Conservation (phyloP, 2,329 filamentous ascomycete species). For the Fusarium heterosporum region DNA sequence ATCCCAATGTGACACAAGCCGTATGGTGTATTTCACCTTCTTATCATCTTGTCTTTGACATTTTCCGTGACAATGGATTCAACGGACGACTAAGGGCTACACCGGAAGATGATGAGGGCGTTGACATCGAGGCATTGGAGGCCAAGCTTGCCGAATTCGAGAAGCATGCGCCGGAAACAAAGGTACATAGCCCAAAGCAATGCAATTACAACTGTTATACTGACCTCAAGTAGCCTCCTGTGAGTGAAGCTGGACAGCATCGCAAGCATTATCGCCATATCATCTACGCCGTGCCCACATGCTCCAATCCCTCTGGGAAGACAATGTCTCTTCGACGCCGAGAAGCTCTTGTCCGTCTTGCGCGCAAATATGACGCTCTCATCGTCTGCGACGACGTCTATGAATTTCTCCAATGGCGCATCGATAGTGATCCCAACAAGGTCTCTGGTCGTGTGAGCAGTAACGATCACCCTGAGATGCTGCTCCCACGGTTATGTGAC, state of each 20-base stretch:
- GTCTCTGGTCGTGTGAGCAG: constrained; percentile 43
- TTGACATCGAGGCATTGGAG: constrained; percentile 71
- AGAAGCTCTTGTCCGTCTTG: constrained; percentile 77
- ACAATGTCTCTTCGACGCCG: constrained; percentile 80
- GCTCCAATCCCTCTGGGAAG: constrained; percentile 87
- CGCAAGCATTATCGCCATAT: constrained; percentile 87
- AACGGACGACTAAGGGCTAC: constrained; percentile 73
- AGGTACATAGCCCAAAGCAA: constrained; percentile 6
- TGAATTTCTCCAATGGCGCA: constrained; percentile 86
- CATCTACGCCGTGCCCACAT: constrained; percentile 89
- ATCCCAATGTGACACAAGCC: constrained; percentile 77
- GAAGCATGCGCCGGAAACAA: constrained; percentile 31
- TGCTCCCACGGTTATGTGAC: constrained; percentile 82
- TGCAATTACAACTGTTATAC: neutral
- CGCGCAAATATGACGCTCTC: constrained; percentile 83
- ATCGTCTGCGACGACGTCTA: constrained; percentile 93
- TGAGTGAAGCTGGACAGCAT: constrained; percentile 68
- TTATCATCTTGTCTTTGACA: constrained; percentile 86
- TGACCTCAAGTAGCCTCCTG: constrained; percentile 51
- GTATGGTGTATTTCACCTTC: constrained; percentile 86
- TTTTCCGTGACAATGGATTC: constrained; percentile 86
- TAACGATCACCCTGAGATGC: constrained; percentile 56
- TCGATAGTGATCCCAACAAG: constrained; percentile 24
- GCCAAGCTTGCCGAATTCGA: constrained; percentile 49
- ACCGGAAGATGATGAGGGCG: constrained; percentile 81